Base-by-base conservation (phyloP, 257 asterid genomes). In the Striga asiatica region DNA sequence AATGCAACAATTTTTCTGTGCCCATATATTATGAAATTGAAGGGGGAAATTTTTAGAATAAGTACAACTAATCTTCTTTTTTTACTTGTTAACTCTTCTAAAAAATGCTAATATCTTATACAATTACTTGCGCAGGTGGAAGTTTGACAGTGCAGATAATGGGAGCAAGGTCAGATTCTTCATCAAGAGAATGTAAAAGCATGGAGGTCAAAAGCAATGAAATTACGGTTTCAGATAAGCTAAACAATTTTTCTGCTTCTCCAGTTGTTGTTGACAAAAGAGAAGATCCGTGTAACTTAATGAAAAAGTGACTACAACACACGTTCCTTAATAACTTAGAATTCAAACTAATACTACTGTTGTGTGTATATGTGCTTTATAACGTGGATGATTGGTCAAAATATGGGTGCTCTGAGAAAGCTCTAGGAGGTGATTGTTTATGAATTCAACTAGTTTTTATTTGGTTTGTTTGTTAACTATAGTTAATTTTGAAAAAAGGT, bases 131-230 rank as follows among this genome's bases (percentile, higher is more conserved):
- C 54, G 38, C 51, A 82, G 95, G 75, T 70, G 95, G 95, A 61
- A 85, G 93, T 65, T 70, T 82, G 57, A 80, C 83, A 2, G 95
- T 85, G 48, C 95, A 80, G 78, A 72, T 78, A 61, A 65, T 70
- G 59, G 95, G 84, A 48, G 84, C 71, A 9, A 53, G 18, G 47
- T 41, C 47, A 41, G 17, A 41, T 21, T 41, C 47, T 1, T 41
- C 16, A 41, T 41, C 47, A 14, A 41, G 22, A 60, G 72, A 64
- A 47, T 22, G 37, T 27, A 60, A 31, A 49, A 65, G 13, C 45
- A 28, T 19, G 34, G 21, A 18, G 9, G 25, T 27, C 2, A 68
- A 57, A 64, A 25, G 18, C 12, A 69, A 31, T 3, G 60, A 61
- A 5, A 19, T 53, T 20, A 22, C 65, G 50, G 43, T 60, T 35